These are phyloP conservation scores for Tephrocybe sp. DNA, from an alignment of 768 basidiomycete species.

Conservation along the genomic window DNA sequence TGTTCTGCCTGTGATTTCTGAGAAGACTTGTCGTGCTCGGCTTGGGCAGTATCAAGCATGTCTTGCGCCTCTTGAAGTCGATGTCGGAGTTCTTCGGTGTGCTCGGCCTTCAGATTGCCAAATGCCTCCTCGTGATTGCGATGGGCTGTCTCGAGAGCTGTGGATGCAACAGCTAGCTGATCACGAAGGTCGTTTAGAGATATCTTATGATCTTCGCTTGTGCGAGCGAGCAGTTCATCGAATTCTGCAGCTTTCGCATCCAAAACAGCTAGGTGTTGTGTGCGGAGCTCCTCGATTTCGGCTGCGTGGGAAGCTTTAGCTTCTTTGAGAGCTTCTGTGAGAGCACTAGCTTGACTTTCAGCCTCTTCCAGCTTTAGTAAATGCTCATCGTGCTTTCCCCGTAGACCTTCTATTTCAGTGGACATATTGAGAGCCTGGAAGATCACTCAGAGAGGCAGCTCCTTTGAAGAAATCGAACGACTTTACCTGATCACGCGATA, in stretches of 20 bases:
- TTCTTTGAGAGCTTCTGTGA: conserved; percentile 38
- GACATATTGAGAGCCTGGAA: conserved; percentile 82
- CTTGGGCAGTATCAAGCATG: conserved; percentile 41
- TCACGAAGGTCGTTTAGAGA: conserved; percentile 34
- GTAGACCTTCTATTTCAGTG: conserved; percentile 75
- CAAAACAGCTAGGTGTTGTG: conserved; percentile 30
- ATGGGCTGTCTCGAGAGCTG: conserved; percentile 43
- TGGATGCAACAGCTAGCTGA: conserved; percentile 42
- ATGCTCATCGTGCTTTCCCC: conserved; percentile 54
- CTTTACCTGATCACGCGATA: conserved; percentile 81
- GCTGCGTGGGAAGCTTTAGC: conserved; percentile 25
- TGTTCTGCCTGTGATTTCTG: conserved; percentile 51
- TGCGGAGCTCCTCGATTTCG: conserved; percentile 42
- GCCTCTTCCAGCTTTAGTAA: conserved; percentile 52
- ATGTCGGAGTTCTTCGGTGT: conserved; percentile 50
- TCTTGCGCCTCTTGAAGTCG: conserved; percentile 55
- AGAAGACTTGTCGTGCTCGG: conserved; percentile 54
- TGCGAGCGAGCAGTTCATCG: conserved; percentile 38
- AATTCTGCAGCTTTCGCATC: conserved; percentile 29
- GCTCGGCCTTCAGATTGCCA: conserved; percentile 51
- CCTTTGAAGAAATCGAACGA: not conserved
- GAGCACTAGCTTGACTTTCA: conserved; percentile 52
- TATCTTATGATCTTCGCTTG: conserved; percentile 49
- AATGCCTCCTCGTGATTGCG: conserved; percentile 61
- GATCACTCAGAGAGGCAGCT: not conserved